phyloP scores from a whole-genome alignment of 1,284 basidiomycete species.

The Rhodofomes roseus region DNA sequence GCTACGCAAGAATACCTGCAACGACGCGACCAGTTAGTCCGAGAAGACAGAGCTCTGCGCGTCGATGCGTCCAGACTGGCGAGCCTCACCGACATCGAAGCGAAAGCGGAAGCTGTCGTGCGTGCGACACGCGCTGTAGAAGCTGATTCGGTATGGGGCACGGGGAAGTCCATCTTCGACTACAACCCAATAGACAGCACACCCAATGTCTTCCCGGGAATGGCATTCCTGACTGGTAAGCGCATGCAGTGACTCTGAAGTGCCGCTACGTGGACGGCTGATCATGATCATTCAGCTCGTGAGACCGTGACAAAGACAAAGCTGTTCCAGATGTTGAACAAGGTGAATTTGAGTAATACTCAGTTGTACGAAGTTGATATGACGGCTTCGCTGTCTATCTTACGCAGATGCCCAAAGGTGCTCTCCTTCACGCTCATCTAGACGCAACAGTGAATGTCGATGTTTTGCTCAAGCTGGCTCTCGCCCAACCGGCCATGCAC shows the following conservation, averaged over 20 bases:
- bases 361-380: neutral
- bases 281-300: slow-evolving; percentile 48
- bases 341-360: too few species aligned
- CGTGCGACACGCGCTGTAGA: slow-evolving; percentile 52
- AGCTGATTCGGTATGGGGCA: slow-evolving; percentile 52
- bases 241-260: neutral
- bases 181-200: slow-evolving; percentile 32
- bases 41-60: slow-evolving; percentile 46
- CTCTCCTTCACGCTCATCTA: slow-evolving; percentile 65
- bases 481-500: slow-evolving; percentile 55
- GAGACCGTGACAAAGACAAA: slow-evolving; percentile 54
- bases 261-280: too few species aligned
- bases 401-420: slow-evolving; percentile 71
- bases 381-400: too few species aligned
- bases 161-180: slow-evolving; percentile 32
- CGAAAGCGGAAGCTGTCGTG: slow-evolving; percentile 51
- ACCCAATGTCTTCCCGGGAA: slow-evolving; percentile 66
- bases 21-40: slow-evolving; percentile 44
- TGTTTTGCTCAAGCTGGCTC: slow-evolving; percentile 48
- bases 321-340: slow-evolving; percentile 56
- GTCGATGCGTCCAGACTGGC: slow-evolving; percentile 29
- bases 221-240: slow-evolving; percentile 68
- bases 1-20: slow-evolving; percentile 32
- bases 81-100: slow-evolving; percentile 37
- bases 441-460: slow-evolving; percentile 62